Base-by-base conservation (phyloP, 768 basidiomycete species). In the Wakefieldia striispora region DNA sequence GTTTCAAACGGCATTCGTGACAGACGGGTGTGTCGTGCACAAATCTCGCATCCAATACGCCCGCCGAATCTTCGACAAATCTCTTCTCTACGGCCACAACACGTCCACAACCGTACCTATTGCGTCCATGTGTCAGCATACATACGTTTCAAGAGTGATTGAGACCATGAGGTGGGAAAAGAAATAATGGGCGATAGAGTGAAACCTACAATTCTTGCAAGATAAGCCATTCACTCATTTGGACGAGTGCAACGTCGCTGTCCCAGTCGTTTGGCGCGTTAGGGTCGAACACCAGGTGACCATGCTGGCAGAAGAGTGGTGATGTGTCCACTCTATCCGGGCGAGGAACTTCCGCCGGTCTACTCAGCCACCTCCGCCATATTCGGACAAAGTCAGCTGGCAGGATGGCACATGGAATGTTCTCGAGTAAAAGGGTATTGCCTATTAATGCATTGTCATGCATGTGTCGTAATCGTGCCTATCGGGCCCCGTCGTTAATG, bases 361-460 rank as follows among this genome's bases (percentile, higher is more conserved):
- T 76, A 45, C 70, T 70, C 7, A 84, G 60, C 91, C 91, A 93
- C 48, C 75, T 73, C 47, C 74, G 74, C 91, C 91, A 94, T 34
- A 70, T 59, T 21, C 76, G 81, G 42, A 85, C 67, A 61, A 91
- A 94, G 2, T 71, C 71, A 26, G 77, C 69, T 8, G 85, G 77
- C 35, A 88, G 66, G 35, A 88, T 69, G 11, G 82, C 83, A 56
- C 77, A 84, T 9, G 76, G 70, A 31, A 75, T 70, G 40, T 77
- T 71, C 39, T 80, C 76, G 13, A 78, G 70, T 17, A 76, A 63
- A n/a, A 66, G 59, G 45, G 69, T 72, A 51, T 73, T 72, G 43
- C 73, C 75, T 51, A 68, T 76, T 43, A 81, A 59, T 44, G 76
- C 68, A 52, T 77, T 75, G 51, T 86, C 81, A 52, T 80, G 73